Evolutionary conservation across 176 grass and related monocot species (phyloP), one percentile per base, ranked within the genome.

Genomic region (Zoysia japonica): DNA sequence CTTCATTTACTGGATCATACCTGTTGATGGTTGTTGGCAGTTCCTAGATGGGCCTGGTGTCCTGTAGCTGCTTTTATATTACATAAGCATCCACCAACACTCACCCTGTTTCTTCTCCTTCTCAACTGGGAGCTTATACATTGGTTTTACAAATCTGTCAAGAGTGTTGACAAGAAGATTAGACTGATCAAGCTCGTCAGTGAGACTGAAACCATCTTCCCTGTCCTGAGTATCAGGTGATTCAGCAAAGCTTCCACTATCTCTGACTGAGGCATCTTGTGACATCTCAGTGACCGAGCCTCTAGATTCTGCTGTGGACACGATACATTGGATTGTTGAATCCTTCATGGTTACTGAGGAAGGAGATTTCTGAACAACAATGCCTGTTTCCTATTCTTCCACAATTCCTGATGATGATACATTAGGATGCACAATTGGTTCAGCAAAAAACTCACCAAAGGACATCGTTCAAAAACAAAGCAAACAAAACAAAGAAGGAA

Each of bases 251-350:
- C 57, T 52, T 40, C 67, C 61, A 72, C 43, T 19, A 74, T 43
- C 61, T 61, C 45, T 66, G 69, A 46, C 48, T 14, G 62, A 77
- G 59, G 6, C 36, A 79, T 65, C 70, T 78, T 68, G 67, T 42
- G 28, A 47, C 11, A 76, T 78, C 19, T 74, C 70, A 48, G 53
- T 59, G 35, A 40, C 56, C 57, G 68, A 53, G 51, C 65, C 86
- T 63, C 49, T 17, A 20, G 67, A 6, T 77, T 40, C 68, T 12
- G 1, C 66, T 57, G 86, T 81, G 39, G 85, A 78, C 71, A 81
- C 10, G 48, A 90, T 19, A 13, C 88, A 82, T 5, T 67, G 12
- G 78, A 83, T 90, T 50, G 85, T 84, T 55, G 85, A 83, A 81
- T 86, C 71, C 55, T 49, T 71, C 39, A 87, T 35, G 53, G 15